These are phyloP conservation scores for Aspergillus hancockii DNA, from an alignment of 495 filamentous ascomycete species.

Conservation along the genomic window DNA sequence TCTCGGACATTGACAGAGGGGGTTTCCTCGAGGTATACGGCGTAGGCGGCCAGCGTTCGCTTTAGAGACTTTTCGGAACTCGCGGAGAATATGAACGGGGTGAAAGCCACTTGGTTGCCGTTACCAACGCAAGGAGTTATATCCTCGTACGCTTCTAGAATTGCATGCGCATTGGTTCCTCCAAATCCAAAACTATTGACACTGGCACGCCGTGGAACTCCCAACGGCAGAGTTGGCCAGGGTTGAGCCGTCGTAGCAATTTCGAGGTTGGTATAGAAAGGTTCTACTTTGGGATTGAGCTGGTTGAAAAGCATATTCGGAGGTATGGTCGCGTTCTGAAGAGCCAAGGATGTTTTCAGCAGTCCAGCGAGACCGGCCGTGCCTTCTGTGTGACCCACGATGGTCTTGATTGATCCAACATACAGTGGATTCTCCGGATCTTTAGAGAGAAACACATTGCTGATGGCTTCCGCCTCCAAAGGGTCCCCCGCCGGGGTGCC, in stretches of 20 bases:
- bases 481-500: constrained; percentile 63
- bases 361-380: constrained; percentile 58
- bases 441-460: constrained; percentile 38
- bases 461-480: constrained; percentile 56
- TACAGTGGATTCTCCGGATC: constrained; percentile 35
- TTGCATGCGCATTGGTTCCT: constrained; percentile 63
- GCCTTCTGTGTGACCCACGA: constrained; percentile 53
- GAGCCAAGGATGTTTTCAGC: constrained; percentile 49
- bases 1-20: not conserved
- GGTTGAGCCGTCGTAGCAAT: constrained; percentile 37
- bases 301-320: constrained; percentile 54
- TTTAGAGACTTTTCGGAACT: not conserved
- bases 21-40: not conserved
- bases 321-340: constrained; percentile 47
- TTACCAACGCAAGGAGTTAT: not conserved
- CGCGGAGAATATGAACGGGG: not conserved
- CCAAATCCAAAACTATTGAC: constrained; percentile 60
- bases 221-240: constrained; percentile 18
- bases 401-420: constrained; percentile 51
- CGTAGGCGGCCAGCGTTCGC: not conserved
- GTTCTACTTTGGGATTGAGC: constrained; percentile 46
- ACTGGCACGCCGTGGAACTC: constrained; percentile 31
- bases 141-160: constrained; percentile 36
- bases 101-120: not conserved
- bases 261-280: constrained; percentile 39